Evolutionary conservation across 2,329 filamentous ascomycete species (phyloP).

Genomic region (Endocalyx cinctus): DNA sequence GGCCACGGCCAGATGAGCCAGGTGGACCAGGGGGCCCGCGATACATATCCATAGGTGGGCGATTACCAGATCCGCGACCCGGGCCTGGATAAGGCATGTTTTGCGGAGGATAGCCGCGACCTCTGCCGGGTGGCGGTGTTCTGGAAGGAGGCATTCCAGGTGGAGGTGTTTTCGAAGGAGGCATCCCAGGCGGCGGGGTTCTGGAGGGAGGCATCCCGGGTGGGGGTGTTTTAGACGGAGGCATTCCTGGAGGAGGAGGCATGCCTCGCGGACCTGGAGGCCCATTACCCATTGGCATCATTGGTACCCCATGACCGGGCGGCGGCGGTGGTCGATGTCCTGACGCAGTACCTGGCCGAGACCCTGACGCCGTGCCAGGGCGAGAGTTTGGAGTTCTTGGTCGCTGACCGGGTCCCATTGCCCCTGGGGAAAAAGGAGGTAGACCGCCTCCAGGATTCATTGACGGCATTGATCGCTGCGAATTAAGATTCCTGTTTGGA

Average conservation of each 20-base stretch:
- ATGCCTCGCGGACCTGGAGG: constrained; percentile 29
- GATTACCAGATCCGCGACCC: constrained; percentile 22
- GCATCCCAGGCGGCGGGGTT: constrained; percentile 15
- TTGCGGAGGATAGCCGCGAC: constrained; percentile 19
- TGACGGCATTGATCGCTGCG: constrained; percentile 39
- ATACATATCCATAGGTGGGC: constrained; percentile 22
- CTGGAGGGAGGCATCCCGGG: no score
- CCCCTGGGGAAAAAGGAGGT: constrained; percentile 27
- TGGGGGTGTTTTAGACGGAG: constrained; percentile 13
- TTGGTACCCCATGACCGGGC: constrained; percentile 18
- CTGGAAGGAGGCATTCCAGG: constrained; percentile 21
- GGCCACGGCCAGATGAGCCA: constrained; percentile 18
- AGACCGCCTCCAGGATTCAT: constrained; percentile 26
- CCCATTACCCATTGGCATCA: constrained; percentile 17
- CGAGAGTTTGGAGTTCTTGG: constrained; percentile 24
- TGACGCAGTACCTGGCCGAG: constrained; percentile 21
- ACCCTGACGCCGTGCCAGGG: constrained; percentile 22
- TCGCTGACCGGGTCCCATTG: constrained; percentile 27
- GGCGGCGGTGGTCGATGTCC: constrained; percentile 20
- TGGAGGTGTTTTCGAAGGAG: constrained; percentile 14
- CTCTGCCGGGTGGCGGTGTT: constrained; percentile 14
- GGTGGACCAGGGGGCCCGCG: constrained; percentile 18
- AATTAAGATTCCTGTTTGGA: constrained; percentile 35
- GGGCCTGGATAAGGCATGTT: constrained; percentile 23
- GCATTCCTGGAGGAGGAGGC: constrained; percentile 18